Base-by-base conservation (phyloP, 129 eudicot species). In the Artemisia tridentata region DNA sequence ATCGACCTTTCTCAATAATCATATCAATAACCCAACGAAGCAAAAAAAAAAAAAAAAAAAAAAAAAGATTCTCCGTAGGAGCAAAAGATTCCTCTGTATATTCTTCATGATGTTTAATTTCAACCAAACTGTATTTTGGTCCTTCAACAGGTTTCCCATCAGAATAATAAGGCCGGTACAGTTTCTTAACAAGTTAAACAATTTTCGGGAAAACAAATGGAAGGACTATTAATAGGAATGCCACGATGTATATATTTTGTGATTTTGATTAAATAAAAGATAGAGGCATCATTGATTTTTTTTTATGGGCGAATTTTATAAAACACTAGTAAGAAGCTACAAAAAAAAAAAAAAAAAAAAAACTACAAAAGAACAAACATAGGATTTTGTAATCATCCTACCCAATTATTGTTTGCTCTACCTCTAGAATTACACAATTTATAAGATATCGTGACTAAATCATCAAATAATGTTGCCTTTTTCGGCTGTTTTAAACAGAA, bases 231-330 rank as follows among this genome's bases (percentile, higher is more conserved):
- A 86, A 68, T 55, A 79, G 53, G 11, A 88, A 47, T 2, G 84
- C 82, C 57, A 84, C 91, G 11, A 59, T 56, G 15, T 79, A 25
- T 70, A 85, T 71, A 62, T 67, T 68, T 21, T 70, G 68, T 38
- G 88, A 62, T 38, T 59, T 25, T 2, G 88, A 71, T 23, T 71
- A 55, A 88, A 43, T 41, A 86, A 85, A 78, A 88, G 91, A 74
- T 83, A 86, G 23, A 88, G 74, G 75, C 91, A n/a, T n/a, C n/a
- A n/a, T n/a, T n/a, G n/a, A n/a, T n/a, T n/a, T n/a, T n/a, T n/a
- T n/a, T n/a, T n/a, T n/a, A n/a, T n/a, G n/a, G n/a, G n/a, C n/a
- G n/a, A n/a, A n/a, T n/a, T n/a, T n/a, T n/a, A n/a, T n/a, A n/a
- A n/a, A n/a, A n/a, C n/a, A n/a, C n/a, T n/a, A n/a, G n/a, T n/a